Conservation (phyloP, 2,329 filamentous ascomycete species). For the Curvularia eragrostidis region DNA sequence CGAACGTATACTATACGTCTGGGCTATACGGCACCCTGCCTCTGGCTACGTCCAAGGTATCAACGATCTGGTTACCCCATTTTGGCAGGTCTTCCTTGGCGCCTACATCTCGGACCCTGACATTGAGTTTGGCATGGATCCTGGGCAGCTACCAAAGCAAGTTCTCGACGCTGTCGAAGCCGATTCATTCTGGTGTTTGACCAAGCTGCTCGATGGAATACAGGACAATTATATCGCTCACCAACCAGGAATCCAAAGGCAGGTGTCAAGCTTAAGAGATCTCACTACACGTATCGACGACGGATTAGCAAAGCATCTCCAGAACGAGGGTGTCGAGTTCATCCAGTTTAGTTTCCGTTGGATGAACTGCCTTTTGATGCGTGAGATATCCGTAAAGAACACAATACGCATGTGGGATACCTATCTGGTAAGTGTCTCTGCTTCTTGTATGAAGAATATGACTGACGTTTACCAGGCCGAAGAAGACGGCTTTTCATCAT, state of each 20-base stretch:
- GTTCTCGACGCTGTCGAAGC: conserved; percentile 97
- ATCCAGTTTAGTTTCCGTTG: conserved; percentile 99
- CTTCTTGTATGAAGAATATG: neutral
- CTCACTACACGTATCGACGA: conserved; percentile 89
- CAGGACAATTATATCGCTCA: conserved; percentile 99
- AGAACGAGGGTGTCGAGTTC: conserved; percentile 92
- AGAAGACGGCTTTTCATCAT: conserved; percentile 97
- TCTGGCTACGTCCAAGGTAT: conserved; percentile 99
- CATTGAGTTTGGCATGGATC: conserved; percentile 94
- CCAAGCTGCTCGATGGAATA: conserved; percentile 96
- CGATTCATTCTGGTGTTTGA: conserved; percentile 97
- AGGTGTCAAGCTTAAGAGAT: conserved; percentile 87
- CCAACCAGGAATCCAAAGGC: conserved; percentile 93
- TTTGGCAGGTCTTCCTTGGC: conserved; percentile 96
- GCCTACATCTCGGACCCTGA: conserved; percentile 94
- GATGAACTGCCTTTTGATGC: conserved; percentile 99
- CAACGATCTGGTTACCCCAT: conserved; percentile 96
- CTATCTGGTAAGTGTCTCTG: conserved; percentile 74
- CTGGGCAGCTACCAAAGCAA: conserved; percentile 85
- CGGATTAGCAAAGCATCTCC: conserved; percentile 83
- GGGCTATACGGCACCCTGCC: conserved; percentile 96
- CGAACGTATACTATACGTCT: conserved; percentile 94
- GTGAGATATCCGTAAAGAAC: conserved; percentile 94
- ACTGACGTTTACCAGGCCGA: conserved; percentile 71
- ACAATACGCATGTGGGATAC: conserved; percentile 99